Conservation (phyloP, 352 stramenopile genomes). For the Albugo candida region DNA sequence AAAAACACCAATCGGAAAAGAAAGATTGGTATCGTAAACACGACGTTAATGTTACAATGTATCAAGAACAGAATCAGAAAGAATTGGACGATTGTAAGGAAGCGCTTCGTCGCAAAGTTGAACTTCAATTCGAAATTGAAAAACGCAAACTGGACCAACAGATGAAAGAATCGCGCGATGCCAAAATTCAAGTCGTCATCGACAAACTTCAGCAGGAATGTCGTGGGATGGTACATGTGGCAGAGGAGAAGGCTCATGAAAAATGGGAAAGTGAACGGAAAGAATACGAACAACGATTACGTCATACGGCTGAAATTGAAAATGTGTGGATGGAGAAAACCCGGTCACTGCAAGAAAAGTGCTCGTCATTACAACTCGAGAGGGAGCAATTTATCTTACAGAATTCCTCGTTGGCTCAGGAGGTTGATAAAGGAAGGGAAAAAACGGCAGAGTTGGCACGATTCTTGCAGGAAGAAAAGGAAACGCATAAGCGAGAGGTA, state of each 20-base stretch:
- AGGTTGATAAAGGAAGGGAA: constrained; percentile 23
- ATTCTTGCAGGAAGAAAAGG: constrained; percentile 38
- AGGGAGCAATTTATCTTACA: constrained; percentile 26
- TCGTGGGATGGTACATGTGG: constrained; percentile 24
- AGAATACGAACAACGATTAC: constrained; percentile 53
- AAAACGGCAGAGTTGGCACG: constrained; percentile 28
- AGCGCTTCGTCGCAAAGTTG: constrained; percentile 16
- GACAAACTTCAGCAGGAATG: constrained; percentile 61
- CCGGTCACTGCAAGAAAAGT: constrained; percentile 48
- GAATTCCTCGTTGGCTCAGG: constrained; percentile 19
- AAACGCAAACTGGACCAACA: constrained; percentile 42
- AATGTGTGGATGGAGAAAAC: constrained; percentile 77
- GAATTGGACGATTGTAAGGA: constrained; percentile 48
- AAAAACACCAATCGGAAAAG: constrained; percentile 38
- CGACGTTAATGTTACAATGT: constrained; percentile 25
- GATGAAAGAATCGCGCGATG: constrained; percentile 47
- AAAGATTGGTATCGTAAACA: constrained; percentile 43
- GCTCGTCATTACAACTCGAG: constrained; percentile 21
- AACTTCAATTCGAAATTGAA: constrained; percentile 37
- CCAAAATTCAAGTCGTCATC: constrained; percentile 66
- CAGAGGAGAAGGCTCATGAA: constrained; percentile 20
- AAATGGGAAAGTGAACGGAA: constrained; percentile 37
- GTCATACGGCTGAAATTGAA: constrained; percentile 59
- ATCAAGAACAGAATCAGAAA: constrained; percentile 31
- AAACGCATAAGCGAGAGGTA: constrained; percentile 19